A percentile compares a stretch with the other conserved stretches of the same genome.
Conservation (phyloP, 2,329 filamentous ascomycete genomes). For the Mollisiaceae sp. region DNA sequence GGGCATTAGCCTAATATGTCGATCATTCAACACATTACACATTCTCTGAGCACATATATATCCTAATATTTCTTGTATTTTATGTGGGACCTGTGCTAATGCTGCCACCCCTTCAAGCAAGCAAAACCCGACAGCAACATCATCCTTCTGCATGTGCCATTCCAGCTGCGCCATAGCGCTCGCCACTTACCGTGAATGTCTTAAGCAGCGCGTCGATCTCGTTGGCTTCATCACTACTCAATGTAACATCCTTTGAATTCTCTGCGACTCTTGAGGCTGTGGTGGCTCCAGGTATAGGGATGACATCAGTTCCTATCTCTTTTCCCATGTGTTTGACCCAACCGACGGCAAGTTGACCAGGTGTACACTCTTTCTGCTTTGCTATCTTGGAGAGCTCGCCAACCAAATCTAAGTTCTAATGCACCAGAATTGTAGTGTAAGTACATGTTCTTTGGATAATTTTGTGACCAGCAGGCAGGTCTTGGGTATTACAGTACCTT, state of each 20-base stretch:
- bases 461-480: too few species aligned
- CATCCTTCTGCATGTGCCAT: conserved; percentile 20
- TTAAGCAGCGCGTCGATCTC: conserved; percentile 56
- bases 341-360: conserved; percentile 68
- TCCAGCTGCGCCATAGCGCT: conserved; percentile 48
- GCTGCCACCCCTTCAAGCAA: conserved; percentile 24
- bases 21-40: conserved; percentile 40
- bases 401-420: conserved; percentile 64
- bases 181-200: conserved; percentile 54
- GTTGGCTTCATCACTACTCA: conserved; percentile 56
- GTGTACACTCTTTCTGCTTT: conserved; percentile 61
- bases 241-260: conserved; percentile 57
- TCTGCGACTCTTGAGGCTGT: conserved; percentile 61
- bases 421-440: too few species aligned
- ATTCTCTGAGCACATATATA: conserved; percentile 36
- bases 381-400: conserved; percentile 62
- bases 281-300: conserved; percentile 71
- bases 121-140: background rate
- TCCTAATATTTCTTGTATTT: conserved; percentile 10
- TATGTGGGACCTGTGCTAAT: background rate
- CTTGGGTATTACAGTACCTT: conserved; percentile 36
- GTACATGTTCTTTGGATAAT: too few species aligned
- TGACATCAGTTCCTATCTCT: conserved; percentile 49
- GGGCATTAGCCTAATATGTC: conserved; percentile 28
- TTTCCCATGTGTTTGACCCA: conserved; percentile 50